Conservation (phyloP, 106 monocot species). For the Platanthera guangdongensis region DNA sequence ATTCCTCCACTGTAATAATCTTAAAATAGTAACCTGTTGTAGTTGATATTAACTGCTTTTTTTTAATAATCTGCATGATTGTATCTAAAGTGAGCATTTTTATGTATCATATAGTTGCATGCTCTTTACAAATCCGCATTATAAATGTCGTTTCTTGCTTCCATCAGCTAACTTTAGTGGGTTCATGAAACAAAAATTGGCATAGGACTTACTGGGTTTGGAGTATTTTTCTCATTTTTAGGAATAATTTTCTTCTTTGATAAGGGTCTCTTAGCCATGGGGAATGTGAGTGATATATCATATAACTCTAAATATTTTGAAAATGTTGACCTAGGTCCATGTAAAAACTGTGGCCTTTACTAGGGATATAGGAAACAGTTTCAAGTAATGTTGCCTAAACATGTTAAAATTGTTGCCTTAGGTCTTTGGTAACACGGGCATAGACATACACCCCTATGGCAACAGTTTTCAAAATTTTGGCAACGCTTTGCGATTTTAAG, state of each 20-base stretch:
- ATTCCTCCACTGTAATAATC: not conserved
- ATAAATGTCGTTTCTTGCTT: not conserved
- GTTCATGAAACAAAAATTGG: conserved; percentile 54
- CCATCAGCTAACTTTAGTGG: not conserved
- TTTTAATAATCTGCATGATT: not conserved
- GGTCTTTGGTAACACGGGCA: too few relatives aligned
- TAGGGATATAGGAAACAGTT: too few relatives aligned
- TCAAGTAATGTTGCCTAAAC: too few relatives aligned
- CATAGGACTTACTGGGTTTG: conserved; percentile 85
- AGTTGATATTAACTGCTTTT: not conserved
- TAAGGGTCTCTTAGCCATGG: conserved; percentile 83
- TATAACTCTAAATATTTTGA: too few relatives aligned
- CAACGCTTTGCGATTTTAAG: too few relatives aligned
- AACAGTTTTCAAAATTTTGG: too few relatives aligned
- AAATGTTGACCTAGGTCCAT: too few relatives aligned
- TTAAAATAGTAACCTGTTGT: not conserved
- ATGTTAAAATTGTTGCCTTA: too few relatives aligned
- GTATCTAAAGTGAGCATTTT: not conserved
- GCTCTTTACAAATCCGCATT: not conserved
- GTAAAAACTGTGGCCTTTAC: too few relatives aligned
- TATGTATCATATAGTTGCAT: not conserved
- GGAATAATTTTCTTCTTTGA: conserved; percentile 91
- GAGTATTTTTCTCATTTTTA: conserved; percentile 77
- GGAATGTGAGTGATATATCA: conserved; percentile 47
- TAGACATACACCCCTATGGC: too few relatives aligned